phyloP scores from a whole-genome alignment of 78 protist species.

The Pelomyxa schiedti region DNA sequence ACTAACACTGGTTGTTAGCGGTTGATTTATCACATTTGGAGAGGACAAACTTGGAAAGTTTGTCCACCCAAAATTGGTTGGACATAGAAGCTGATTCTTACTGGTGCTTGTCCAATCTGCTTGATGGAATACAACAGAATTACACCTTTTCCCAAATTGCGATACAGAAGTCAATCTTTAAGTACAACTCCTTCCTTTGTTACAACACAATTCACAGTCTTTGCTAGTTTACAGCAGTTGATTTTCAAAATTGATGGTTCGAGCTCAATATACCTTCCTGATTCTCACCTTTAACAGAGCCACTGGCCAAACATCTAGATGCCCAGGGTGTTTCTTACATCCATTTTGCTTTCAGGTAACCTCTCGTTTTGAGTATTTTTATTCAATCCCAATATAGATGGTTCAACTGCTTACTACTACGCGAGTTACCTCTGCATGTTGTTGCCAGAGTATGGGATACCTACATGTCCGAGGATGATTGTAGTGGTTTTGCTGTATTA shows the following conservation, averaged over 20 bases:
- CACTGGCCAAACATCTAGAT: conserved; percentile 55
- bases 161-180: conserved; percentile 47
- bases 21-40: not conserved
- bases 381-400: conserved; percentile 93
- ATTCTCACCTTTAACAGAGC: no score
- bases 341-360: no score
- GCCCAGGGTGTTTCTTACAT: conserved; percentile 49
- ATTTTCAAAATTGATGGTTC: conserved; percentile 19
- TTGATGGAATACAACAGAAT: conserved; percentile 81
- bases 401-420: conserved; percentile 92
- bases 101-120: conserved; percentile 78
- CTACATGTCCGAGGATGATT: conserved; percentile 45
- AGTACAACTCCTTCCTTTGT: no score
- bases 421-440: conserved; percentile 69
- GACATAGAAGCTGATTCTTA: conserved; percentile 83
- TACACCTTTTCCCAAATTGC: conserved; percentile 91
- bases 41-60: conserved; percentile 20
- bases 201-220: conserved; percentile 48
- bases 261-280: not conserved
- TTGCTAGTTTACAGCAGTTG: conserved; percentile 24
- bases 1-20: not conserved
- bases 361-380: no score
- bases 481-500: conserved; percentile 35
- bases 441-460: conserved; percentile 79
- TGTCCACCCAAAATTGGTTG: not conserved